phyloP scores from a whole-genome alignment of 495 filamentous ascomycete genomes.

The Monascus purpureus region DNA sequence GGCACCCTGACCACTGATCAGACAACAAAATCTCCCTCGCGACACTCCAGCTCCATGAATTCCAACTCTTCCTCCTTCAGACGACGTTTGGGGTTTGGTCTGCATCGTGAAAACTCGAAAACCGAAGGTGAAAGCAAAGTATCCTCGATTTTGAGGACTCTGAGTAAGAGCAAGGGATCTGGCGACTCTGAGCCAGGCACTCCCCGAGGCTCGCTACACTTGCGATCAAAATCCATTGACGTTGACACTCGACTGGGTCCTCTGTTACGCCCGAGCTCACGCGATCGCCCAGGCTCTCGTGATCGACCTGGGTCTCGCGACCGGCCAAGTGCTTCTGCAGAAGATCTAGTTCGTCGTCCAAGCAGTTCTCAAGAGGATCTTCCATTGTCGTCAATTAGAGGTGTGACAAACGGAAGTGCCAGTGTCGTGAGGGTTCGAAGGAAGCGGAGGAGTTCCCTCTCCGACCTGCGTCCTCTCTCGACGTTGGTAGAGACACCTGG shows the following conservation, averaged over 20 bases:
- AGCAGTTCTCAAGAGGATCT: slow-evolving; percentile 16
- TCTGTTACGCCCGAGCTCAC: slow-evolving; percentile 48
- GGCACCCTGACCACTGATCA: slow-evolving; percentile 31
- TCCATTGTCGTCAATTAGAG: slow-evolving; percentile 19
- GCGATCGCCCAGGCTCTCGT: slow-evolving; percentile 45
- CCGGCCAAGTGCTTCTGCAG: slow-evolving; percentile 33
- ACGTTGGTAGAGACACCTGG: slow-evolving; percentile 21
- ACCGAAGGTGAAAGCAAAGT: slow-evolving; percentile 53
- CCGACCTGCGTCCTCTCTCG: slow-evolving; percentile 61
- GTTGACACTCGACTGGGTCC: slow-evolving; percentile 37
- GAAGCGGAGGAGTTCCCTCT: slow-evolving; percentile 84
- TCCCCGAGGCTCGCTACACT: slow-evolving; percentile 43
- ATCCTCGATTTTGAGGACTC: slow-evolving; percentile 69
- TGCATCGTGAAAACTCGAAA: slow-evolving; percentile 61
- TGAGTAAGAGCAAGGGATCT: slow-evolving; percentile 68
- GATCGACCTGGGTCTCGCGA: slow-evolving; percentile 16
- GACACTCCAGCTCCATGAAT: slow-evolving; percentile 42
- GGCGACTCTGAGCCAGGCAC: slow-evolving; percentile 42
- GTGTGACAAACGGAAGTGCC: slow-evolving; percentile 19
- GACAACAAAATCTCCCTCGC: slow-evolving; percentile 30
- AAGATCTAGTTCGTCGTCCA: slow-evolving; percentile 11
- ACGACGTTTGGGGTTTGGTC: slow-evolving; percentile 65
- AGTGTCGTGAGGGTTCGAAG: slow-evolving; percentile 37
- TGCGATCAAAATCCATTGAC: slow-evolving; percentile 74
- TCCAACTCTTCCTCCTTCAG: slow-evolving; percentile 75